Percentiles rank a stretch among this genome's conserved stretches.
These are phyloP conservation scores for Candida sanyiensis DNA, from an alignment of 805 yeast genomes.

Conservation along the genomic window DNA sequence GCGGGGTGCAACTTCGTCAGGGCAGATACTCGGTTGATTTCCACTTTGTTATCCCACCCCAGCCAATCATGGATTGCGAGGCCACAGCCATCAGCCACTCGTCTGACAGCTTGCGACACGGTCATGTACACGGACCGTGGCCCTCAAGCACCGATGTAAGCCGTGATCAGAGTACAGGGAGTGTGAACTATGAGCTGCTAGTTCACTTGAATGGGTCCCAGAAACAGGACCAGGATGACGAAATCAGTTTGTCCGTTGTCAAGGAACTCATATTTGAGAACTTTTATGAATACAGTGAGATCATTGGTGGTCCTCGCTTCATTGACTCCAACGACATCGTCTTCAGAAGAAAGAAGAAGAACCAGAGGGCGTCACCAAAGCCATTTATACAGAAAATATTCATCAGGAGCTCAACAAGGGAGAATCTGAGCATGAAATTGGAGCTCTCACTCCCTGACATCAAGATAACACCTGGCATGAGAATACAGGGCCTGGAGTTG, in stretches of 20 bases:
- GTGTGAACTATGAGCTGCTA: constrained; percentile 1
- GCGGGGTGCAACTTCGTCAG: neutral
- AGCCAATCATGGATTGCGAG: constrained; percentile 1
- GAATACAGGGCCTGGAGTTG: constrained; percentile 1
- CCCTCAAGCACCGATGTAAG: constrained; percentile 3
- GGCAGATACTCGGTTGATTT: neutral
- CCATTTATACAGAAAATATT: neutral
- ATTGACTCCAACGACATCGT: neutral
- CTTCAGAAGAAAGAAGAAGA: neutral
- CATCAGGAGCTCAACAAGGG: neutral
- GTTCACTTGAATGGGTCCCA: neutral
- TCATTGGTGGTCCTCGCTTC: no score
- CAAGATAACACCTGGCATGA: neutral
- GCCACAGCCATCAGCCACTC: neutral
- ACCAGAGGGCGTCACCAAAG: neutral
- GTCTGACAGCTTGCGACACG: neutral
- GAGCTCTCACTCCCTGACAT: neutral
- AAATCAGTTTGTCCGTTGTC: neutral
- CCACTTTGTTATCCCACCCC: neutral
- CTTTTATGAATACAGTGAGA: neutral
- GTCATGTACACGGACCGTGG: neutral
- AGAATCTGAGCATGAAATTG: neutral
- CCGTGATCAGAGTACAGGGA: neutral
- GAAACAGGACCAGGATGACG: neutral
- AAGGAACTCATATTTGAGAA: neutral